phyloP scores from a whole-genome alignment of 2,329 filamentous ascomycete genomes.

The Chaetomium sp. region DNA sequence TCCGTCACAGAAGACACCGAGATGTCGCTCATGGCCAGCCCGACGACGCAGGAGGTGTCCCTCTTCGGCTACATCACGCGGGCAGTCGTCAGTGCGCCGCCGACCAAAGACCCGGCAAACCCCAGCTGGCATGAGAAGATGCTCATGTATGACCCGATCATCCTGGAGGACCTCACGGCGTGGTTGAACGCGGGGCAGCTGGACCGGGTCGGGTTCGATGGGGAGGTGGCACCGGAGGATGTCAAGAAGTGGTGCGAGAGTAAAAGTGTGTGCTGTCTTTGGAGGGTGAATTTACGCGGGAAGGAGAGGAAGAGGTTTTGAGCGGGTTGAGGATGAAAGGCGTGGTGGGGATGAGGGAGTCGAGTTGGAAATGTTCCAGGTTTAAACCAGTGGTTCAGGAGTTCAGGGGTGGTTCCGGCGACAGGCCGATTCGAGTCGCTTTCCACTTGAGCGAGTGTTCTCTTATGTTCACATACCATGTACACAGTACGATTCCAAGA shows the following conservation, averaged over 20 bases:
- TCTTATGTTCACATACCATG: conserved; percentile 3
- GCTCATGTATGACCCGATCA: conserved; percentile 86
- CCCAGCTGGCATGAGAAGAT: conserved; percentile 92
- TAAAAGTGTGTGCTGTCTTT: conserved; percentile 81
- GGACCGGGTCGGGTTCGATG: conserved; percentile 63
- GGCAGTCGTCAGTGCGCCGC: conserved; percentile 55
- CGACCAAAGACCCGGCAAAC: conserved; percentile 50
- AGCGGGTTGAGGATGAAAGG: not conserved
- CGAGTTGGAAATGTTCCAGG: not conserved
- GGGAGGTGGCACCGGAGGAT: conserved; percentile 62
- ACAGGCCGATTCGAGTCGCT: not conserved
- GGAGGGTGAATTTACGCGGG: conserved; percentile 59
- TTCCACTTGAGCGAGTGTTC: not conserved
- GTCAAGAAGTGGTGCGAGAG: conserved; percentile 90
- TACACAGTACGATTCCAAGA: not conserved
- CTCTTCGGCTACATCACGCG: conserved; percentile 58
- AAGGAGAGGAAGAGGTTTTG: conserved; percentile 56
- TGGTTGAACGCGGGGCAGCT: conserved; percentile 80
- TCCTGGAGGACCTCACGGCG: conserved; percentile 78
- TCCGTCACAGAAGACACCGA: conserved; percentile 51
- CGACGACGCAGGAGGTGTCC: conserved; percentile 47
- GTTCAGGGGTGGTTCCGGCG: not conserved
- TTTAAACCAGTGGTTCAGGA: not conserved
- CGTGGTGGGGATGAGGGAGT: not conserved
- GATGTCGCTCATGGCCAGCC: conserved; percentile 44